Conservation (phyloP, 352 stramenopile species). For the Phytophthora pini region DNA sequence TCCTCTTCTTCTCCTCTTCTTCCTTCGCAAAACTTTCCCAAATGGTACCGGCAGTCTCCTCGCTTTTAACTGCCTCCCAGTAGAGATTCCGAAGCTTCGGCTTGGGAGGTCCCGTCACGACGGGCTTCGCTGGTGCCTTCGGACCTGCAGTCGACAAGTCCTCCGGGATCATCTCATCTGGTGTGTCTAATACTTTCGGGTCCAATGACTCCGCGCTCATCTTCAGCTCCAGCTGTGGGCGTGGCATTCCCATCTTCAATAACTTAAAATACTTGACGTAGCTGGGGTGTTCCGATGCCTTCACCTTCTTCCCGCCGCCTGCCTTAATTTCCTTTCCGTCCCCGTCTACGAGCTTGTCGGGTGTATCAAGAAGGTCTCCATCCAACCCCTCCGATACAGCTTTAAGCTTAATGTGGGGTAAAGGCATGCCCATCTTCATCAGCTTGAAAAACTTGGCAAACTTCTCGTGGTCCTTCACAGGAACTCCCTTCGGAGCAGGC, state of each 20-base stretch:
- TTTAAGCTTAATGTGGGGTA: slow-evolving; percentile 92
- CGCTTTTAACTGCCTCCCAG: slow-evolving; percentile 77
- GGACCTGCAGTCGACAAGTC: slow-evolving; percentile 29
- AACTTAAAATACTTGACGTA: slow-evolving; percentile 97
- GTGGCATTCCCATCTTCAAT: slow-evolving; percentile 95
- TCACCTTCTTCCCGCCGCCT: slow-evolving; percentile 42
- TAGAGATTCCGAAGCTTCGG: slow-evolving; percentile 87
- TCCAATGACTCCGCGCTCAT: slow-evolving; percentile 93
- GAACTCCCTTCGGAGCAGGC: slow-evolving; percentile 32
- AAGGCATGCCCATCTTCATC: slow-evolving; percentile 85
- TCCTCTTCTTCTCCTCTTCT: slow-evolving; percentile 30
- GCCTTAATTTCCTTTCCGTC: slow-evolving; percentile 56
- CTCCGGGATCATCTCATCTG: slow-evolving; percentile 74
- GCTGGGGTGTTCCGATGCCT: slow-evolving; percentile 81
- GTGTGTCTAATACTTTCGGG: slow-evolving; percentile 86
- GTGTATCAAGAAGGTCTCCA: slow-evolving; percentile 62
- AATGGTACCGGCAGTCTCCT: slow-evolving; percentile 69
- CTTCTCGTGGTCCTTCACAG: slow-evolving; percentile 67
- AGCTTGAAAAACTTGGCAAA: slow-evolving; percentile 96
- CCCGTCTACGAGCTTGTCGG: slow-evolving; percentile 63
- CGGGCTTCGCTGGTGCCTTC: slow-evolving; percentile 38
- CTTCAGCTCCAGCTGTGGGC: slow-evolving; percentile 92
- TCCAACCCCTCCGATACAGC: slow-evolving; percentile 70
- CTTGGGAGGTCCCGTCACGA: slow-evolving; percentile 61
- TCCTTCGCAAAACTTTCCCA: slow-evolving; percentile 72